phyloP scores from a whole-genome alignment of 1,284 basidiomycete genomes.

The Psilocybe mexicana region DNA sequence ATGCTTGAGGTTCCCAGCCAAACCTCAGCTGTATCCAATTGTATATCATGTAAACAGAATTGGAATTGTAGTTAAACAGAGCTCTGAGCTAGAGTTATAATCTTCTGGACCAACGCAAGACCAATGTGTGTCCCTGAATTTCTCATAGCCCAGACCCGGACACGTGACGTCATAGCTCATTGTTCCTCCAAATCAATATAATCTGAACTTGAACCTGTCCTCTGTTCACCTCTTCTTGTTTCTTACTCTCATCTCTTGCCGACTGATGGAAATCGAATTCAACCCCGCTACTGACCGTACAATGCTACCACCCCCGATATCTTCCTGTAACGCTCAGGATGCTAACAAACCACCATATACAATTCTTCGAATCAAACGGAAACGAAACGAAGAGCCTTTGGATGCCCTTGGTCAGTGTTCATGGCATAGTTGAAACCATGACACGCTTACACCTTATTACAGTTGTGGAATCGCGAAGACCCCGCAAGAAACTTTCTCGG shows the following conservation, averaged over 20 bases:
- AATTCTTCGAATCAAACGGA: slow-evolving; percentile 76
- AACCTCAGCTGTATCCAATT: no score
- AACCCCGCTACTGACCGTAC: neutral
- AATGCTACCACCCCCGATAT: neutral
- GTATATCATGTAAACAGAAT: no score
- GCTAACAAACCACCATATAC: slow-evolving; percentile 52
- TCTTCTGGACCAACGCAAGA: no score
- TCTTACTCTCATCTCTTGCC: neutral
- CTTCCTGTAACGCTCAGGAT: slow-evolving; percentile 18
- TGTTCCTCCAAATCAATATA: neutral
- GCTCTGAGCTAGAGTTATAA: no score
- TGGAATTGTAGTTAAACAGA: no score
- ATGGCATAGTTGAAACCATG: slow-evolving; percentile 8
- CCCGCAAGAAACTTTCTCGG: slow-evolving; percentile 57
- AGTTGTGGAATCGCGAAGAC: slow-evolving; percentile 66
- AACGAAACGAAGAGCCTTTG: slow-evolving; percentile 75
- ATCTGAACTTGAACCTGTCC: no score
- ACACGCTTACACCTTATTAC: neutral
- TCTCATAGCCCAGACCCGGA: neutral
- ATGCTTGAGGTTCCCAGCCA: no score
- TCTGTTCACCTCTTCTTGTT: neutral
- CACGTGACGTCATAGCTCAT: slow-evolving; percentile 22
- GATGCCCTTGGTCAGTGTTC: slow-evolving; percentile 64
- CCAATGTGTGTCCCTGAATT: no score
- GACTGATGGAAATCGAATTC: slow-evolving; percentile 26